Evolutionary conservation across 1,284 basidiomycete genomes (phyloP), one percentile per base, ranked within the genome.

Genomic region (Cryptococcus depauperatus): DNA sequence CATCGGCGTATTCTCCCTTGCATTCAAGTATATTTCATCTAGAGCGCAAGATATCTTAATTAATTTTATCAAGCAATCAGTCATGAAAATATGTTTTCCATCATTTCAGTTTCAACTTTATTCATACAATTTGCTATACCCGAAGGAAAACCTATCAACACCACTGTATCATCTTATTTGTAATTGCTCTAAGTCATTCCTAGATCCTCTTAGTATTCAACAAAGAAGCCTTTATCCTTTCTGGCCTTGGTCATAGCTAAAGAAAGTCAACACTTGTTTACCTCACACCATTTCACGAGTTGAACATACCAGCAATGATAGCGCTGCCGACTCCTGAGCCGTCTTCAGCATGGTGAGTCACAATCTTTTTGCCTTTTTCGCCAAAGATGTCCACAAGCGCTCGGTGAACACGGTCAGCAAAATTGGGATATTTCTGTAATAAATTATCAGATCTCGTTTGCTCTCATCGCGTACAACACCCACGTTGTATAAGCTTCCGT

Each of bases 271-370:
- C 4, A 33, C 39, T 18, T 38, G 43, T 23, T 37, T 19, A 14
- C 29, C 29, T 30, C 5, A 21, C 18, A 22, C 16, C 14, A 37
- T 3, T 3, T 10, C 21, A 19, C 34, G 11, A 18, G 18, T 22
- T 8, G 21, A 6, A 46, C 81, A 55, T 50, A 85, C 86, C 85
- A 28, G 89, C 91, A 56, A 96, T 93, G 65, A 96, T 91, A 3
- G 89, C 90, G 56, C 84, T 87, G n/a, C 91, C 91, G 32, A 95
- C 90, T 57, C 91, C 91, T 52, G 85, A 89, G 43, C 91, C 91
- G 62, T 95, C 91, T 67, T 96, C 91, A 14, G 91, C 91, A 58
- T 90, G 88, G 67, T 87, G 79, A 0, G 90, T 93, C 27, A 82
- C 71, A 58, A 96, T 88, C 59, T 85, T 87, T 57, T 80, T 78